phyloP scores from a whole-genome alignment of 1,284 basidiomycete species.

The Leccinum pachyderme region DNA sequence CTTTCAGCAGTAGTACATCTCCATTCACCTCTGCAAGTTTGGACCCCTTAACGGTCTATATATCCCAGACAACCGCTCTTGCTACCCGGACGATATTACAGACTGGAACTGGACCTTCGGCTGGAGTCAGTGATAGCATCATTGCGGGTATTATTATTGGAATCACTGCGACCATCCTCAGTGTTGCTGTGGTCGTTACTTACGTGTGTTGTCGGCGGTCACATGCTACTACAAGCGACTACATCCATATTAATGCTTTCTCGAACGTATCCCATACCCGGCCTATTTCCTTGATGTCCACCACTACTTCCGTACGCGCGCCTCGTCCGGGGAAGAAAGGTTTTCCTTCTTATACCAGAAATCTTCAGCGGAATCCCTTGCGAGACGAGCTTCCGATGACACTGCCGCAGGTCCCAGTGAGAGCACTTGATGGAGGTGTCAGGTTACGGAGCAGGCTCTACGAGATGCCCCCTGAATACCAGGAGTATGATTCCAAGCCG shows the following conservation, averaged over 20 bases:
- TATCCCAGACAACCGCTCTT: neutral
- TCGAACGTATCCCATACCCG: neutral
- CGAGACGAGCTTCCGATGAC: neutral
- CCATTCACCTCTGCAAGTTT: neutral
- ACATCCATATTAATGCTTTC: neutral
- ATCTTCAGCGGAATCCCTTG: neutral
- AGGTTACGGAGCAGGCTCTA: neutral
- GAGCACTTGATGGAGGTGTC: slow-evolving; percentile 5
- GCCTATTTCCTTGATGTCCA: neutral
- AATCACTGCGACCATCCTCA: neutral
- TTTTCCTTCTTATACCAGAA: neutral
- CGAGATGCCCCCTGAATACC: slow-evolving; percentile 2
- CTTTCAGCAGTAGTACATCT: neutral
- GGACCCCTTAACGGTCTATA: neutral
- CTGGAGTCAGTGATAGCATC: neutral
- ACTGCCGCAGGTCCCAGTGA: neutral
- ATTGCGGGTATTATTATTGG: neutral
- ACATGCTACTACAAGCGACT: neutral
- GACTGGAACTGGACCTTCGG: neutral
- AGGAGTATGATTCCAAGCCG: neutral
- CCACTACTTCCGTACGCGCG: neutral
- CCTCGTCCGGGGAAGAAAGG: neutral
- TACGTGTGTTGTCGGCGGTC: slow-evolving; percentile 2
- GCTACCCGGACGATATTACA: neutral
- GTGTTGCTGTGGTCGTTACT: neutral